Evolutionary conservation across 2,329 filamentous ascomycete genomes (phyloP).

Genomic region (Xylaria hypoxylon): DNA sequence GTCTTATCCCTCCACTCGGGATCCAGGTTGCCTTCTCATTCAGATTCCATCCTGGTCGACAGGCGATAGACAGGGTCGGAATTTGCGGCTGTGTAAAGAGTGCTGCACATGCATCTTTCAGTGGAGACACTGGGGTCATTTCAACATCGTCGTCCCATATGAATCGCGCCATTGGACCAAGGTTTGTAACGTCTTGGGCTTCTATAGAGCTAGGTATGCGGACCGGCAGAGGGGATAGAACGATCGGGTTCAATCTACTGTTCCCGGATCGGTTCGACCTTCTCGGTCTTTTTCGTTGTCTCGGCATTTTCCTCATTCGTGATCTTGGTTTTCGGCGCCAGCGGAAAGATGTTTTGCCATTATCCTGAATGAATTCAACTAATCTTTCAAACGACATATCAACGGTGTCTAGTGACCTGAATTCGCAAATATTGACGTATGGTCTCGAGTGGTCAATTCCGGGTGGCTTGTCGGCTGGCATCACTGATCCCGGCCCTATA

Average conservation of each 20-base stretch:
- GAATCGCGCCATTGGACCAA: neutral
- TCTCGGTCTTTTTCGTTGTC: neutral
- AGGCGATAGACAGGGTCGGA: conserved; percentile 21
- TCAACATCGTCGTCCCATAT: neutral
- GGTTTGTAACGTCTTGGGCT: neutral
- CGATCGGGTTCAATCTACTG: neutral
- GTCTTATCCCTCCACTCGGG: neutral
- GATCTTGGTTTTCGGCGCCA: neutral
- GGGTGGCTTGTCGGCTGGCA: neutral
- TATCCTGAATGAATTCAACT: conserved; percentile 19
- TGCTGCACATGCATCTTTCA: neutral
- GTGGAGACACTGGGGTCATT: neutral
- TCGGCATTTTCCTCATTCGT: neutral
- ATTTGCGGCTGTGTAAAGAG: neutral
- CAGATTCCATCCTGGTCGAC: conserved; percentile 18
- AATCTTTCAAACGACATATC: neutral
- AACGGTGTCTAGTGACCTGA: neutral
- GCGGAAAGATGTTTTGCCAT: neutral
- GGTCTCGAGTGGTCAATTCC: neutral
- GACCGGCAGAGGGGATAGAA: neutral
- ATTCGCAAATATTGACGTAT: neutral
- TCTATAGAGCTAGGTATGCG: neutral
- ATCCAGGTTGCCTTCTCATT: conserved; percentile 17
- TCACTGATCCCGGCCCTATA: conserved; percentile 10
- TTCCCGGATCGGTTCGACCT: neutral